A percentile compares a stretch with the other conserved stretches of the same genome.
Evolutionary conservation across 1,139 yeast genomes (phyloP).

Genomic region (Magnusiomyces ingens): DNA sequence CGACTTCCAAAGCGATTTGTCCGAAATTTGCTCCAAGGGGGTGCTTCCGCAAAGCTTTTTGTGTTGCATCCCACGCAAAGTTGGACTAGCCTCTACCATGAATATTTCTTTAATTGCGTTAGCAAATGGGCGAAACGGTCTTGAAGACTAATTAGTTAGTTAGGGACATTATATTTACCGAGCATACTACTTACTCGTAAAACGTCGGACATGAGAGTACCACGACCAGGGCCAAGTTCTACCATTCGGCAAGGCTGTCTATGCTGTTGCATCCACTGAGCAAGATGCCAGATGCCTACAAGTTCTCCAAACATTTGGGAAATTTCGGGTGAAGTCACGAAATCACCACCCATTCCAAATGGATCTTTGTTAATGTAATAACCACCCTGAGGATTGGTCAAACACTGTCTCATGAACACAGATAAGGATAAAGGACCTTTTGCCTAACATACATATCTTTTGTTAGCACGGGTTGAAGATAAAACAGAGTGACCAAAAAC

Average conservation of each 20-base stretch:
- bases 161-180: slow-evolving; percentile 32
- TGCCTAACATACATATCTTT: slow-evolving; percentile 27
- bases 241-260: slow-evolving; percentile 52
- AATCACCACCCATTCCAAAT: slow-evolving; percentile 63
- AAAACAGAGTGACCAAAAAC: neutral
- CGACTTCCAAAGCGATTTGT: slow-evolving; percentile 32
- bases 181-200: slow-evolving; percentile 39
- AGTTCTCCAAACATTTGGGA: slow-evolving; percentile 85
- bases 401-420: slow-evolving; percentile 74
- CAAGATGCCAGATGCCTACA: slow-evolving; percentile 61
- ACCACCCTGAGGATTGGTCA: slow-evolving; percentile 72
- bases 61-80: slow-evolving; percentile 54
- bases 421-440: slow-evolving; percentile 75
- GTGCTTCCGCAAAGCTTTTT: slow-evolving; percentile 41
- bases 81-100: slow-evolving; percentile 67
- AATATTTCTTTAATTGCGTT: slow-evolving; percentile 38
- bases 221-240: slow-evolving; percentile 88
- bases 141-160: slow-evolving; percentile 20
- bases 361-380: slow-evolving; percentile 78
- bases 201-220: slow-evolving; percentile 68
- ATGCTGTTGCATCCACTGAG: slow-evolving; percentile 54
- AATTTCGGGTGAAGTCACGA: slow-evolving; percentile 80
- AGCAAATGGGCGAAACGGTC: slow-evolving; percentile 27
- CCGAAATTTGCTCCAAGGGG: slow-evolving; percentile 23
- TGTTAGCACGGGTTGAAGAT: neutral